Evolutionary conservation across 2,329 filamentous ascomycete genomes (phyloP), one percentile per base, ranked within the genome.

Genomic region (Colletotrichum euphorbiae): DNA sequence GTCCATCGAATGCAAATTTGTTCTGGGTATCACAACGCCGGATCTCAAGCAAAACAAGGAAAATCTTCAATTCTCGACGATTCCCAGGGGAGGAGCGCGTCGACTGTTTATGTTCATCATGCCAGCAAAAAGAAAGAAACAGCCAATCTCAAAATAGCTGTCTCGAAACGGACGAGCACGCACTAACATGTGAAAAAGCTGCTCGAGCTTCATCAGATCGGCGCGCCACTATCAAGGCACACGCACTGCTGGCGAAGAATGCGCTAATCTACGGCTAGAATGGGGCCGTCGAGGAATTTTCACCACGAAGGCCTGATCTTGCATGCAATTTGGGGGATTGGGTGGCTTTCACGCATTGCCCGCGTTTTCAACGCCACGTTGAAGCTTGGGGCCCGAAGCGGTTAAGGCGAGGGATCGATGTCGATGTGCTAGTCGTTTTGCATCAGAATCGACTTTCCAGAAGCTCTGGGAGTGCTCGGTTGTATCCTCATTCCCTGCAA

Each of bases 141-240:
- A 15, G 7, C 28, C 1, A 8, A 8, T 6, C 48, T 54, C 33
- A 54, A 28, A 54, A 9, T 21, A 54, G 51, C n/a, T 40, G 51
- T 40, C 33, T 54, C 33, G 24, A 38, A 38, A 21, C 1, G 3
- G 50, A 1, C 19, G 33, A 38, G 6, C 36, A 54, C 9, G 19
- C 36, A n/a, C 51, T 54, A 33, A 12, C 51, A 54, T 54, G 51
- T 54, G 51, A 54, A 19, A 38, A 19, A 36, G 31, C 31, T 19
- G 51, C 51, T 19, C 24, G 15, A 54, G 33, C 51, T 54, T 36
- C 51, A 9, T 19, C 51, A 54, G 31, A 54, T 54, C 51, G 51
- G 13, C 51, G 19, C 31, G 51, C 51, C 51, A 54, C 51, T 54
- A 38, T 54, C 51, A 54, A 31, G 51, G 51, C 36, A 38, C 36